phyloP scores from a whole-genome alignment of 1,139 yeast species.

The Yamadazyma spencermartinsiae region DNA sequence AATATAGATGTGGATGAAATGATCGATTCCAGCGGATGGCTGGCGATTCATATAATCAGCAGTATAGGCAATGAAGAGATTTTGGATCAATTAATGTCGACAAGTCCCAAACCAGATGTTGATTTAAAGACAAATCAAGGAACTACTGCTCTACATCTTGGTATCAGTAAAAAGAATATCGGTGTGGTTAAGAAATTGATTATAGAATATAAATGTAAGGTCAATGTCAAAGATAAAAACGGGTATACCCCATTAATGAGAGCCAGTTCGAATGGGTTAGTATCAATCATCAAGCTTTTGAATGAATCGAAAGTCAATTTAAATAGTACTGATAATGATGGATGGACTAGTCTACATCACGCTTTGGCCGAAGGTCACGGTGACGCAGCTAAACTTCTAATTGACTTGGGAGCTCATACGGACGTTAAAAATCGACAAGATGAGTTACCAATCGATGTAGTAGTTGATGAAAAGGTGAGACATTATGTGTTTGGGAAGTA shows the following conservation, averaged over 20 bases:
- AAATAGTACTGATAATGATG: conserved; percentile 66
- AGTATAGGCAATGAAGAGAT: conserved; percentile 67
- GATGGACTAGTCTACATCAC: conserved; percentile 89
- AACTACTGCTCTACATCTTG: conserved; percentile 73
- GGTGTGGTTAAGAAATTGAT: conserved; percentile 54
- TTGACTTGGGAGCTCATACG: conserved; percentile 68
- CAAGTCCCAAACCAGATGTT: conserved; percentile 35
- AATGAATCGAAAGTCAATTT: conserved; percentile 60
- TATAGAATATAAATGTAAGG: conserved; percentile 54
- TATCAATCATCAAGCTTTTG: conserved; percentile 50
- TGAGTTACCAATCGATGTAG: conserved; percentile 41
- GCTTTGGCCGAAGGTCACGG: conserved; percentile 92
- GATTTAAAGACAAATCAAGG: conserved; percentile 62
- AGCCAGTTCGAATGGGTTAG: conserved; percentile 79
- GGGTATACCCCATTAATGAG: conserved; percentile 74
- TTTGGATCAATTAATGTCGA: conserved; percentile 37
- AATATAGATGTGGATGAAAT: conserved; percentile 65
- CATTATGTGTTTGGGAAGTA: conserved; percentile 13
- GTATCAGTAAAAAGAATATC: conserved; percentile 66
- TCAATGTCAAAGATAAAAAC: conserved; percentile 64
- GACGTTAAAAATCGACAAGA: conserved; percentile 51
- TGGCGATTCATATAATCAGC: conserved; percentile 79
- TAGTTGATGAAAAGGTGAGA: conserved; percentile 17
- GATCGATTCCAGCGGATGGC: conserved; percentile 81
- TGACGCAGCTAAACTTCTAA: conserved; percentile 66